phyloP scores from a whole-genome alignment of 179 eudicot species.

The Vitellaria paradoxa region DNA sequence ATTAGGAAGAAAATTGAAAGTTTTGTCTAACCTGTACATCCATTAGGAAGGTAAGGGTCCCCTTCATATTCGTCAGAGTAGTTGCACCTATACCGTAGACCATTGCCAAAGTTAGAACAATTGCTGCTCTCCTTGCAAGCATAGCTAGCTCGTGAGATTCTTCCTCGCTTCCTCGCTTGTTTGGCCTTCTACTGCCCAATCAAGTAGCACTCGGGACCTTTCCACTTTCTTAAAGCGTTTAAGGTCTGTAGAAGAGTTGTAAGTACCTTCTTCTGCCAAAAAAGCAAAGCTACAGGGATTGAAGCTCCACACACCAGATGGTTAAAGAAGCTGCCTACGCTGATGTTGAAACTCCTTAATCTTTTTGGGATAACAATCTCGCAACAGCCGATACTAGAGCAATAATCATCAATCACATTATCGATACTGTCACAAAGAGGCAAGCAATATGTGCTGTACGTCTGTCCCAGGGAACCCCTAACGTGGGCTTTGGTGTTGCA shows the following conservation, averaged over 20 bases:
- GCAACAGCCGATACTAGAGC: neutral
- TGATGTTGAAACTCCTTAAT: too few relatives aligned
- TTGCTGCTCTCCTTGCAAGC: too few relatives aligned
- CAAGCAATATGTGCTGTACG: conserved; percentile 22
- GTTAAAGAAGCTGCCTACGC: too few relatives aligned
- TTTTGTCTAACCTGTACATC: too few relatives aligned
- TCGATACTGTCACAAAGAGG: neutral
- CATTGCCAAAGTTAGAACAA: too few relatives aligned
- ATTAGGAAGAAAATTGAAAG: too few relatives aligned
- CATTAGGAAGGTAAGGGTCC: too few relatives aligned
- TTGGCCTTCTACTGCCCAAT: conserved; percentile 38
- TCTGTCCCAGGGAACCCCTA: neutral
- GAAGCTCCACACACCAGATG: conserved; percentile 10
- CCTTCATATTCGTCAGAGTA: too few relatives aligned
- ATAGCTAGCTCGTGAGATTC: conserved; percentile 24
- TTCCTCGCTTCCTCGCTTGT: conserved; percentile 29
- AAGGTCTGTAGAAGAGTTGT: conserved; percentile 34
- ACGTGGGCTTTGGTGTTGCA: conserved; percentile 12
- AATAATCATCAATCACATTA: conserved; percentile 15
- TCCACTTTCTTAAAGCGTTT: conserved; percentile 5
- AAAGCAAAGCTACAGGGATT: too few relatives aligned
- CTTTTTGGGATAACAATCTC: too few relatives aligned
- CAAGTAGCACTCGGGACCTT: conserved; percentile 31
- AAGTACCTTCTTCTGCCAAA: too few relatives aligned
- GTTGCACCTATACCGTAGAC: too few relatives aligned